phyloP scores from a whole-genome alignment of 2,329 filamentous ascomycete genomes.

The Trichoderma harzianum region DNA sequence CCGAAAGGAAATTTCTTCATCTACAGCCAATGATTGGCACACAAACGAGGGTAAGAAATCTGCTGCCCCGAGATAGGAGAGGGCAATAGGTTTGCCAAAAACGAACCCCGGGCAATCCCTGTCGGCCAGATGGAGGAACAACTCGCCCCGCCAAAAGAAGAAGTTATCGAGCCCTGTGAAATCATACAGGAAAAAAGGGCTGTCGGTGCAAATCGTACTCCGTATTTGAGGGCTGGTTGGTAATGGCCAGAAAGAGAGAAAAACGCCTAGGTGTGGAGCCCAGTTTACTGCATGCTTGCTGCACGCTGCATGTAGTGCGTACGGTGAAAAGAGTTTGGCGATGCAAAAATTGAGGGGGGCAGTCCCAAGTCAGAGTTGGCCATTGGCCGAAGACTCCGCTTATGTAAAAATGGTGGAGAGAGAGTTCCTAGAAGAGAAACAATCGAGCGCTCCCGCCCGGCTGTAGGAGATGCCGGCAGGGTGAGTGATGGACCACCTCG shows the following conservation, averaged over 20 bases:
- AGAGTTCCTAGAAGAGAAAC: not conserved
- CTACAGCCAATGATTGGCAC: not conserved
- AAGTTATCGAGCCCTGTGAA: not conserved
- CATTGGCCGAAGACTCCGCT: not conserved
- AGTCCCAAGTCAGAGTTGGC: not conserved
- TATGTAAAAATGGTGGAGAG: not conserved
- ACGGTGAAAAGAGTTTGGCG: not conserved
- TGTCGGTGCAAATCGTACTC: not conserved
- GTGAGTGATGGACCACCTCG: not conserved
- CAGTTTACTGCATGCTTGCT: not conserved
- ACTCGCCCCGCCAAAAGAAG: not conserved
- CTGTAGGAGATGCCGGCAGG: not conserved
- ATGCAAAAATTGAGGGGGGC: not conserved
- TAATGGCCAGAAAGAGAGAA: not conserved
- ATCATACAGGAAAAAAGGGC: not conserved
- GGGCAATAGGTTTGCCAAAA: not conserved
- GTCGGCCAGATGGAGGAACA: not conserved
- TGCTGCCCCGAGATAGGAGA: not conserved
- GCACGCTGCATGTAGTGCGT: not conserved
- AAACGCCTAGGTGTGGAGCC: slow-evolving; percentile 18
- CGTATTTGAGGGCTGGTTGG: not conserved
- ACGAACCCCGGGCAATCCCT: not conserved
- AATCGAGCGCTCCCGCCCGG: not conserved
- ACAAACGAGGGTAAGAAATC: not conserved
- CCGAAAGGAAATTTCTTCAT: not conserved